Percentiles rank a stretch among this genome's conserved stretches.
Conservation (phyloP, 78 protist species). For the Dictyostelium discoideum region dicty_2.7 NC_007088.5:3191001-3191500, state of each 20-base stretch:
- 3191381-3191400: neutral
- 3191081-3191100: too few relatives aligned
- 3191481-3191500: neutral
- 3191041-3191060: too few relatives aligned
- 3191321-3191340: conserved; percentile 18
- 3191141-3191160: too few relatives aligned
- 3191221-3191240: neutral
- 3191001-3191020: too few relatives aligned
- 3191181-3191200: neutral
- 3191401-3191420: conserved; percentile 36
- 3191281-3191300: conserved; percentile 23
- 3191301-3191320: neutral
- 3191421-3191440: conserved; percentile 8
- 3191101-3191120: too few relatives aligned
- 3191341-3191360: conserved; percentile 12
- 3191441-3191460: conserved; percentile 15
- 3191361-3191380: neutral
- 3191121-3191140: too few relatives aligned
- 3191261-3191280: conserved; percentile 30
- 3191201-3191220: neutral
- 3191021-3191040: too few relatives aligned
- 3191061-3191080: too few relatives aligned
- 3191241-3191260: conserved; percentile 2
- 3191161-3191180: neutral
- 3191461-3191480: too few relatives aligned